Base-by-base conservation (phyloP, 352 stramenopile species). In the Pythium coloratum region DNA sequence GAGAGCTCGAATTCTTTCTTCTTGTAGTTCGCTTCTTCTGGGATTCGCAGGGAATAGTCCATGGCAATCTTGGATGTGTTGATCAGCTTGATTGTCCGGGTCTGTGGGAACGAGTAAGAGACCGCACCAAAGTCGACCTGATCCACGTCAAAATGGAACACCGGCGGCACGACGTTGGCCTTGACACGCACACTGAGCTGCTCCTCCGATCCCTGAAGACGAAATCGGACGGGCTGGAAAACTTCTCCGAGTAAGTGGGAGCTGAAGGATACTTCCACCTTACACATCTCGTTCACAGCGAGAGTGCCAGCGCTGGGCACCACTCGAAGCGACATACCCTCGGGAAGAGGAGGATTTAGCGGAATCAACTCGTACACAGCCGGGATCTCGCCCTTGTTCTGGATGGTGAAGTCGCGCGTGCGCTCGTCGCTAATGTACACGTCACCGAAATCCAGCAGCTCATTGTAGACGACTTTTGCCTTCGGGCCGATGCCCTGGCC, bases 1-100 rank as follows among this genome's bases (percentile, higher is more conserved):
- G 73, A 62, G n/a, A 99, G 59, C 54, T 87, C 77, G 32, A 98
- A 89, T 74, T 99, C 96, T 55, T 92, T 91, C 60, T 96, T 84
- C 49, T 88, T 91, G 73, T 94, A 97, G 51, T 81, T 86, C 2
- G 88, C 89, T 63, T 99, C 95, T 66, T 98, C 91, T 1, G 95
- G 93, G 36, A 99, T 92, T 10, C 82, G 78, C 13, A 98, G 80
- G 9, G 73, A 79, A 69, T 95, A 98, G 20, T 85, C 80, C 78
- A 99, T 96, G 10, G 89, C 76, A 46, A 98, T 98, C 28, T 97
- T 96, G 12, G 91, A 98, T 9, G 96, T 96, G 70, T 98, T 99
- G 53, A 92, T 77, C 10, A 99, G 82, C 49, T 84, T 91, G 34
- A 97, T 57, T 4, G 67, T 78, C 12, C 77, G 81, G 16, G 69